Evolutionary conservation across 192 early-diverging fungal genomes (phyloP).

Genomic region (Ambispora gerdemannii): DNA sequence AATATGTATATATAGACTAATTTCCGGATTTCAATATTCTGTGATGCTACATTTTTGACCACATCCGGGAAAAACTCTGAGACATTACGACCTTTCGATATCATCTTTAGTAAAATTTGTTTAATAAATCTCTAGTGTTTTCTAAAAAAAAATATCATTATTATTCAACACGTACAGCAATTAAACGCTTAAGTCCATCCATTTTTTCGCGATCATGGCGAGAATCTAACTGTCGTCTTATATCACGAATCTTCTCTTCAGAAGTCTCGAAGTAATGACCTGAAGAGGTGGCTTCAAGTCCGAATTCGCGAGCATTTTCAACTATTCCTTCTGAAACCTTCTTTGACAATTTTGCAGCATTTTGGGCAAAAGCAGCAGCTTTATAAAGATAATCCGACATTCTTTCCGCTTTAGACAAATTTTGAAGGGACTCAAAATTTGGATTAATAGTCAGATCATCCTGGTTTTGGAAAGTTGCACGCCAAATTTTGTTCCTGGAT

Average conservation of each 20-base stretch:
- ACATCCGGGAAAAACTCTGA: constrained; percentile 91
- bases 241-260: constrained; percentile 78
- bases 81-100: constrained; percentile 87
- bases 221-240: constrained; percentile 71
- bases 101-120: constrained; percentile 63
- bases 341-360: constrained; percentile 76
- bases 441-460: too few species aligned
- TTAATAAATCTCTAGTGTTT: too few species aligned
- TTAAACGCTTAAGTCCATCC: constrained; percentile 84
- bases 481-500: too few species aligned
- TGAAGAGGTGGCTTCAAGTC: constrained; percentile 62
- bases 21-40: constrained; percentile 84
- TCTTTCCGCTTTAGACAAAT: too few species aligned
- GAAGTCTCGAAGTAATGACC: constrained; percentile 88
- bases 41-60: constrained; percentile 95
- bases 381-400: constrained; percentile 30
- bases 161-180: constrained; percentile 62
- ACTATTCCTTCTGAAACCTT: constrained; percentile 81
- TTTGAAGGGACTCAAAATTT: too few species aligned
- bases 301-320: constrained; percentile 85
- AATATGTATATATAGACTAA: constrained; percentile 96
- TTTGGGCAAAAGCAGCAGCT: constrained; percentile 35
- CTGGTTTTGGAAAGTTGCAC: too few species aligned
- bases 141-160: not conserved
- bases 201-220: constrained; percentile 90